phyloP scores from a whole-genome alignment of 1,139 yeast genomes.

The Suzukiozyma palmioleophila region DNA sequence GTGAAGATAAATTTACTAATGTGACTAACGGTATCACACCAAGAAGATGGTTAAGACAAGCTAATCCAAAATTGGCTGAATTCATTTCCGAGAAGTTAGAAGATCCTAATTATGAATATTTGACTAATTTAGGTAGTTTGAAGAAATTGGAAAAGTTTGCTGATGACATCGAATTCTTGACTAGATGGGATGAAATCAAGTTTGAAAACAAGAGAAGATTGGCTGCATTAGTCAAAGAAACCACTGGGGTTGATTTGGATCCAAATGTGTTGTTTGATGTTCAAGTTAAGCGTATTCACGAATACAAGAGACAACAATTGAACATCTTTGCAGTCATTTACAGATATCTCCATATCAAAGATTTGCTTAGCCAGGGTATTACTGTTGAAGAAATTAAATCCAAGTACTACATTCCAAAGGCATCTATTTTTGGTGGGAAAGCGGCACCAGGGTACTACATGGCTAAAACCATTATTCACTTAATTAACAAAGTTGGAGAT shows the following conservation, averaged over 20 bases:
- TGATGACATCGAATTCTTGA: conserved; percentile 65
- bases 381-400: conserved; percentile 54
- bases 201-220: conserved; percentile 63
- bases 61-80: conserved; percentile 74
- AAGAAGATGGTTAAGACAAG: conserved; percentile 94
- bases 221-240: conserved; percentile 63
- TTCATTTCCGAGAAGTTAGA: conserved; percentile 72
- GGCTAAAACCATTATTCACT: conserved; percentile 86
- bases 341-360: conserved; percentile 75
- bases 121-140: conserved; percentile 65
- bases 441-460: conserved; percentile 96
- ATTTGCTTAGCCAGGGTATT: conserved; percentile 47
- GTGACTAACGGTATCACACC: conserved; percentile 97
- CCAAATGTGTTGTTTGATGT: conserved; percentile 79
- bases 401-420: conserved; percentile 66
- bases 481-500: conserved; percentile 75
- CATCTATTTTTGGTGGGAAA: conserved; percentile 86
- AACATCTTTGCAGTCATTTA: conserved; percentile 85
- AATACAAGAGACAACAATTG: conserved; percentile 92
- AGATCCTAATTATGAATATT: conserved; percentile 55
- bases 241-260: conserved; percentile 67
- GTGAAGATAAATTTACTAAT: conserved; percentile 78
- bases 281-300: conserved; percentile 94
- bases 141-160: conserved; percentile 64
- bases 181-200: conserved; percentile 71